Conservation (phyloP, 768 basidiomycete species). For the Boletus vinaceobasis region DNA sequence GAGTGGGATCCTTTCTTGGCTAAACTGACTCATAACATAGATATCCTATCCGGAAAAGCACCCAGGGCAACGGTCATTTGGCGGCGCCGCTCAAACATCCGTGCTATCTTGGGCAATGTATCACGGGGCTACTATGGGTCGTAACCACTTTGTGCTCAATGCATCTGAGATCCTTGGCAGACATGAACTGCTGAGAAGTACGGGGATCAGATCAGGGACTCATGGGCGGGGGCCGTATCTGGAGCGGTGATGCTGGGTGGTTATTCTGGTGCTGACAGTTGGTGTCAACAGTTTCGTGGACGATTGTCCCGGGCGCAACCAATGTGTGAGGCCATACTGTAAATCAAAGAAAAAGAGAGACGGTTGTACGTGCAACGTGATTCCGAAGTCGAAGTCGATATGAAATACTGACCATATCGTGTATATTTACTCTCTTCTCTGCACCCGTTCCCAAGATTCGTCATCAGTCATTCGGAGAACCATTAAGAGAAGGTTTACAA, state of each 20-base stretch:
- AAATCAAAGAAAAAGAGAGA: too few relatives aligned
- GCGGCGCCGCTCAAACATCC: background rate
- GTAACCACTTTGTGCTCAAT: background rate
- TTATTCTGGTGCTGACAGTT: background rate
- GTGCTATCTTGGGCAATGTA: background rate
- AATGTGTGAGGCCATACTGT: background rate
- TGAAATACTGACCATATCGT: background rate
- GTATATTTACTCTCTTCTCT: background rate
- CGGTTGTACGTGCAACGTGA: background rate
- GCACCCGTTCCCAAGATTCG: background rate
- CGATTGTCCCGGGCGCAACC: background rate
- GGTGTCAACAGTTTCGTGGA: background rate
- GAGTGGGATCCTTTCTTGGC: constrained; percentile 1
- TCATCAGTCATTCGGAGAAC: background rate
- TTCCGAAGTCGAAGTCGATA: background rate
- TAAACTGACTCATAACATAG: background rate
- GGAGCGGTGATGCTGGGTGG: background rate
- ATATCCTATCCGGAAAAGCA: background rate
- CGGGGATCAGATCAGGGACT: background rate
- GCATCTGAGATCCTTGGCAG: background rate
- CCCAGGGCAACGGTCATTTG: background rate
- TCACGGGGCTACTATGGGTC: background rate
- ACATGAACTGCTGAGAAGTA: background rate
- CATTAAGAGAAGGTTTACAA: background rate
- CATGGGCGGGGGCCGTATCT: background rate